phyloP scores from a whole-genome alignment of 2,329 filamentous ascomycete species.

The Botryotinia narcissicola region DNA sequence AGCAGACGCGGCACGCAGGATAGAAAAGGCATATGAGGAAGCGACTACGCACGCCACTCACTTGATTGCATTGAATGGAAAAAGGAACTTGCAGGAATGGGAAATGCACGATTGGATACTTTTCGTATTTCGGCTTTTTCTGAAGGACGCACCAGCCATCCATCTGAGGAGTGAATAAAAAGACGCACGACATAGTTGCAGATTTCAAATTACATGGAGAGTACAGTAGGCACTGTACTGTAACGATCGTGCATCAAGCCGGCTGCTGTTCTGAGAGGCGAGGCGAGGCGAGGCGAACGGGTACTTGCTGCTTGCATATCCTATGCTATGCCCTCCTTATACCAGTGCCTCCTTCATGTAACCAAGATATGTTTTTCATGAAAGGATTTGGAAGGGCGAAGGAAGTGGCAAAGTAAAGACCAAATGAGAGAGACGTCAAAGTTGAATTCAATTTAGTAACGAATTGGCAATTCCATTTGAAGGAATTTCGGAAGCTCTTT shows the following conservation, averaged over 20 bases:
- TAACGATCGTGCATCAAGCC: constrained; percentile 20
- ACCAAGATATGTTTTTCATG: neutral
- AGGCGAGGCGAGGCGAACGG: constrained; percentile 16
- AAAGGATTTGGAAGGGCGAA: neutral
- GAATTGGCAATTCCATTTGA: neutral
- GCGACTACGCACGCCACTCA: constrained; percentile 18
- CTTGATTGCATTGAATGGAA: constrained; percentile 19
- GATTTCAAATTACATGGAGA: constrained; percentile 15
- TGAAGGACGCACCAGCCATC: constrained; percentile 14
- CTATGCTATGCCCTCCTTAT: constrained; percentile 9
- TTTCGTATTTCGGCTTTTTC: constrained; percentile 12
- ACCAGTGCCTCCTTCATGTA: neutral
- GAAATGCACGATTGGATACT: constrained; percentile 10
- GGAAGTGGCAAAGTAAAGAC: neutral
- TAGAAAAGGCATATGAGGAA: constrained; percentile 13
- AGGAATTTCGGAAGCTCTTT: neutral
- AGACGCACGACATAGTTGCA: constrained; percentile 20
- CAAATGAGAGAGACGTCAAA: neutral
- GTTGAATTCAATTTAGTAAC: neutral
- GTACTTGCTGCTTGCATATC: constrained; percentile 19
- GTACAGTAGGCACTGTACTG: constrained; percentile 16
- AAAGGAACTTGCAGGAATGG: constrained; percentile 14
- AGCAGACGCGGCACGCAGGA: constrained; percentile 18
- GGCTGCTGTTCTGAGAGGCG: constrained; percentile 14
- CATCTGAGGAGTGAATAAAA: constrained; percentile 15